Conservation (phyloP, 208 protist genomes). For the Strigomonas oncopelti region DNA sequence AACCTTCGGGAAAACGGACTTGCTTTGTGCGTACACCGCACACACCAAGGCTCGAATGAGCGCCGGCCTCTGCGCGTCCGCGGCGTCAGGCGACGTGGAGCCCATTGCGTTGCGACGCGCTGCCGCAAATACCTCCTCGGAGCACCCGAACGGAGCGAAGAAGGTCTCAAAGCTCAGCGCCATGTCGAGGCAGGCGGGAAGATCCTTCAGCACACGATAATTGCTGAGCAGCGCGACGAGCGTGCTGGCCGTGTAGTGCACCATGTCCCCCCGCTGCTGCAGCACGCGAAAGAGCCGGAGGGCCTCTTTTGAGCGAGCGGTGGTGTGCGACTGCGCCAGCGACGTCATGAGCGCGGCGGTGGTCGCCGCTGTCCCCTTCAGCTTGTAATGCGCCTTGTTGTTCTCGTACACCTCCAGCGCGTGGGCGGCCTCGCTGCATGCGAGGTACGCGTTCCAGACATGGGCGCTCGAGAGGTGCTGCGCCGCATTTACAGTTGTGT, state of each 20-base stretch:
- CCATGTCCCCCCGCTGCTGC: constrained; percentile 6
- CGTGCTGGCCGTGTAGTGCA: constrained; percentile 15
- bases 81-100: not conserved
- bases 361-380: constrained; percentile 44
- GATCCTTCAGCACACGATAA: not conserved
- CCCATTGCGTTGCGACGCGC: not conserved
- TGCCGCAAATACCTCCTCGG: not conserved
- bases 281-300: constrained; percentile 32
- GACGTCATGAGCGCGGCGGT: constrained; percentile 61
- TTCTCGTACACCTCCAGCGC: constrained; percentile 52
- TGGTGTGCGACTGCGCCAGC: constrained; percentile 21
- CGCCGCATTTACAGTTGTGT: constrained; percentile 36
- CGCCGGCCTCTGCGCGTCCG: not conserved
- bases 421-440: constrained; percentile 33
- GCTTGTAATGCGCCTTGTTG: constrained; percentile 42
- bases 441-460: constrained; percentile 73
- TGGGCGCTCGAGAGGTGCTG: constrained; percentile 40
- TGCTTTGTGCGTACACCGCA: not conserved
- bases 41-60: not conserved
- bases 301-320: constrained; percentile 18
- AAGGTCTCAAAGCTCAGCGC: constrained; percentile 6
- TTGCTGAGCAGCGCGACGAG: constrained; percentile 14
- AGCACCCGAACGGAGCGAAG: not conserved
- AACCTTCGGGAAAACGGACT: not conserved
- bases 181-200: not conserved